These are phyloP conservation scores for Arachis stenosperma DNA, from an alignment of 306 rosid species.

Conservation along the genomic window DNA sequence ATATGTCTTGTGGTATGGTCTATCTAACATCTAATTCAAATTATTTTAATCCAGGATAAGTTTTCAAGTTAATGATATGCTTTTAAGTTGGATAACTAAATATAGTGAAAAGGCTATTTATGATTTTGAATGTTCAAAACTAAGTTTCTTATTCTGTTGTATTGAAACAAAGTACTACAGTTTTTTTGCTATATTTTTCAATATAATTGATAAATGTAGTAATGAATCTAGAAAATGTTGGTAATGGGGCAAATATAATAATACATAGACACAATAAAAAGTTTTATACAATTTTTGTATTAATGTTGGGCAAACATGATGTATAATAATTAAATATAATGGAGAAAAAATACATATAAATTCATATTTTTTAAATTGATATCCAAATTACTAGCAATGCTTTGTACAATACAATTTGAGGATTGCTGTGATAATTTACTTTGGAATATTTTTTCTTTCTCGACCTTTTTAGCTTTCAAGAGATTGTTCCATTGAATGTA, in stretches of 20 bases:
- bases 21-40: constrained; percentile 3
- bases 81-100: neutral
- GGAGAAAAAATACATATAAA: no score
- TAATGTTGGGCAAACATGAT: no score
- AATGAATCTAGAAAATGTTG: no score
- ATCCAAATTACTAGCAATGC: no score
- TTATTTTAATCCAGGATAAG: constrained; percentile 2
- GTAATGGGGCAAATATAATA: no score
- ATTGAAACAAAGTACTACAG: neutral
- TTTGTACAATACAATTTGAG: no score
- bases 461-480: constrained; percentile 71
- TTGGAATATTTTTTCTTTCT: neutral
- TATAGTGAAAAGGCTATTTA: neutral
- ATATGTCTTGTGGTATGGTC: constrained; percentile 81
- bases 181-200: neutral
- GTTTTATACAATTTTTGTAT: no score
- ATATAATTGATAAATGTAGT: neutral
- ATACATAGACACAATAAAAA: no score
- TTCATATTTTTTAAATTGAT: no score
- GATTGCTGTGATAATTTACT: neutral
- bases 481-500: constrained; percentile 95
- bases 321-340: no score
- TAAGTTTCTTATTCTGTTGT: constrained; percentile 8
- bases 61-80: neutral
- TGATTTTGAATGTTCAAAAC: neutral